Evolutionary conservation across 176 grass and related monocot species (phyloP).

Genomic region (Chloris gayana): DNA sequence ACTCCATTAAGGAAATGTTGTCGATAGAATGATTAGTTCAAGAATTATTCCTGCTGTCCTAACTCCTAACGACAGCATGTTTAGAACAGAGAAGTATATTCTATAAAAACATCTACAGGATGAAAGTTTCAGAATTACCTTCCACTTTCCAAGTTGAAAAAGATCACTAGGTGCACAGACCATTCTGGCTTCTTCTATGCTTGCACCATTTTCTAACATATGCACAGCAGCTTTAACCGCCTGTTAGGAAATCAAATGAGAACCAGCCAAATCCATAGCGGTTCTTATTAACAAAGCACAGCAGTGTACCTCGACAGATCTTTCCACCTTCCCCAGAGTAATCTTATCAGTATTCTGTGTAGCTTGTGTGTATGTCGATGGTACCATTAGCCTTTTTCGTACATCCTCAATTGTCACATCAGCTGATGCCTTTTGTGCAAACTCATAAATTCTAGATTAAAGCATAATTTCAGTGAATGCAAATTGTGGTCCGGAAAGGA

Average conservation of each 20-base stretch:
- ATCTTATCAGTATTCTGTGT: conserved; percentile 46
- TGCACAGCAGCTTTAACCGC: conserved; percentile 50
- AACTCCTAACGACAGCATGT: no score
- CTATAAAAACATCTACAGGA: not conserved
- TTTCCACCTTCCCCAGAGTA: conserved; percentile 62
- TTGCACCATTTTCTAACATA: conserved; percentile 60
- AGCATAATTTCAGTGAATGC: conserved; percentile 31
- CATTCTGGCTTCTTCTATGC: conserved; percentile 55
- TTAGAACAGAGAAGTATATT: not conserved
- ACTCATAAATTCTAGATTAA: conserved; percentile 46
- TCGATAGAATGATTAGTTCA: no score
- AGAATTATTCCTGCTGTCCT: no score
- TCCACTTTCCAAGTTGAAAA: conserved; percentile 59
- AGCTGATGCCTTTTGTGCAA: conserved; percentile 46
- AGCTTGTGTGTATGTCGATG: conserved; percentile 47
- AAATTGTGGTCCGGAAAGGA: not conserved
- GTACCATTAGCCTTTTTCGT: conserved; percentile 40
- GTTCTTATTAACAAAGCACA: conserved; percentile 8
- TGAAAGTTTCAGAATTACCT: conserved; percentile 45
- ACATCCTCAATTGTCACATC: conserved; percentile 58
- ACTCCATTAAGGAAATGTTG: no score
- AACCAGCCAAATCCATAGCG: conserved; percentile 27
- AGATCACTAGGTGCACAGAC: conserved; percentile 59
- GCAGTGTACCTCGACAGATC: conserved; percentile 64
- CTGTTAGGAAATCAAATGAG: conserved; percentile 45